Conservation (phyloP, 768 basidiomycete genomes). For the Leccinum longicurvipes region DNA sequence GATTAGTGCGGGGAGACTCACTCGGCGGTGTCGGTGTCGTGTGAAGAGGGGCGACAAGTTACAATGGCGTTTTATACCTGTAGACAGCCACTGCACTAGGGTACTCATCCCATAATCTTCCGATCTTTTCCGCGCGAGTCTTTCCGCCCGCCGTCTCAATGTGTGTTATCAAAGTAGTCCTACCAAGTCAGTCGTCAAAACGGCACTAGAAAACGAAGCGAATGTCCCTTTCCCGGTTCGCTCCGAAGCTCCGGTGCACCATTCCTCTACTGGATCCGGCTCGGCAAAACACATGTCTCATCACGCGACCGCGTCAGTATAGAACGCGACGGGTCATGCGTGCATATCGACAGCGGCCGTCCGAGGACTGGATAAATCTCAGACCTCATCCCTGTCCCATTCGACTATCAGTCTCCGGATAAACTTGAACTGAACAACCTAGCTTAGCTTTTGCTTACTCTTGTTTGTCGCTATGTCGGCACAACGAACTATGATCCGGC, state of each 20-base stretch:
- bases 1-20: slow-evolving; percentile 13
- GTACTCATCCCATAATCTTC: slow-evolving; percentile 31
- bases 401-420: neutral
- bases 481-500: too few species aligned
- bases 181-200: neutral
- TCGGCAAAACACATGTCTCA: neutral
- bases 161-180: neutral
- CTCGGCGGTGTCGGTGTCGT: slow-evolving; percentile 10
- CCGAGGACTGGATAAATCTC: neutral
- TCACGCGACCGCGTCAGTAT: neutral
- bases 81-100: slow-evolving; percentile 17
- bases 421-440: neutral
- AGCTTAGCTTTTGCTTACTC: neutral
- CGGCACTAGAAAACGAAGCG: neutral
- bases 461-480: neutral
- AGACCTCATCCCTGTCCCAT: too few species aligned
- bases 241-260: slow-evolving; percentile 12
- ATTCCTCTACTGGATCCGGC: neutral
- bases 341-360: too few species aligned
- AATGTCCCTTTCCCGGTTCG: slow-evolving; percentile 13
- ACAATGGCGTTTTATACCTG: slow-evolving; percentile 26
- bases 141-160: slow-evolving; percentile 11
- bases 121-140: slow-evolving; percentile 22
- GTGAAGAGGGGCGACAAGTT: slow-evolving; percentile 5
- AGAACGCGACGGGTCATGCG: neutral